Evolutionary conservation across 2,329 filamentous ascomycete genomes (phyloP), one percentile per base, ranked within the genome.

Genomic region (Sporothrix pseudoabietina): DNA sequence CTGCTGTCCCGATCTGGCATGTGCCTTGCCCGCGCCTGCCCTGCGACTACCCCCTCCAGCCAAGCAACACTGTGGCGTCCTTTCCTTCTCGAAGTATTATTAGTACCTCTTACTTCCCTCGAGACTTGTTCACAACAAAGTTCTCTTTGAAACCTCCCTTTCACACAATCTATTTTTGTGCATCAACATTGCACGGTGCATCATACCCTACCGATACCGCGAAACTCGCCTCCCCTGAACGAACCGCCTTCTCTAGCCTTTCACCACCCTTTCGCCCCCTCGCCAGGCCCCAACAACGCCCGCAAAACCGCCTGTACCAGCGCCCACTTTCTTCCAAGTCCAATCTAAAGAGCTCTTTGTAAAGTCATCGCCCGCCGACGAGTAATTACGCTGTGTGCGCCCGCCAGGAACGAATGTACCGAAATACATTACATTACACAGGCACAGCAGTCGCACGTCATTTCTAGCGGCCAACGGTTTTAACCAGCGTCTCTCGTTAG

Each of bases 1-100:
- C 52, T 26, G 19, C 26, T 63, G 35, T 74, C 69, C 52, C 52
- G 52, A 69, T 71, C 30, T 71, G 72, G 54, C 72, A 71, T 74
- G 72, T 71, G 72, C 52, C 69, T 47, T 71, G 35, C 59, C 41
- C 69, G 72, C 61, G 35, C 68, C 69, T 59, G 49, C 61, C 26
- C 44, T 52, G 26, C 35, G 49, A n/a, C 35, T 12, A 55, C 55
- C 65, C 57, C 57, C 22, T 30, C 32, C 63, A 68, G 47, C 22
- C 16, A 22, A 49, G 4, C 69, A 9, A 68, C 63, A 52, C 44
- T 32, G 65, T 52, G 66, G 54, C 47, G 66, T 55, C 49, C 35
- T 63, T 66, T 55, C 59, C 35, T 44, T 68, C 19, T 44, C 39
- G 32, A 57, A 69, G 47, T 52, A 69, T 69, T 66, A 69, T 54